These are phyloP conservation scores for Immersiella caudata DNA, from an alignment of 495 filamentous ascomycete genomes.

Conservation along the genomic window DNA sequence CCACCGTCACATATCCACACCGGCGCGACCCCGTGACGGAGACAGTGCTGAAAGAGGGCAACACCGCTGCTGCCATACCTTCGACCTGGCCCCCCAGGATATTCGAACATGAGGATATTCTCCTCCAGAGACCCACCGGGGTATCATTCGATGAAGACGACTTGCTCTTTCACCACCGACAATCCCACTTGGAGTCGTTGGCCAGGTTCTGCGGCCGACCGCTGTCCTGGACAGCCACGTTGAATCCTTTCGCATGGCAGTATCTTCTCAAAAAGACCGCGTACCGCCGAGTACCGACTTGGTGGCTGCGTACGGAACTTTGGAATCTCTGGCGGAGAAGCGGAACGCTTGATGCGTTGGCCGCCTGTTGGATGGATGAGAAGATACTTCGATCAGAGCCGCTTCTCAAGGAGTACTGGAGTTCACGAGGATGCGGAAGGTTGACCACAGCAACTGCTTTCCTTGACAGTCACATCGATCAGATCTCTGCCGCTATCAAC, in stretches of 20 bases:
- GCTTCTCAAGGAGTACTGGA: slow-evolving; percentile 61
- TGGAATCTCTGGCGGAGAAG: slow-evolving; percentile 68
- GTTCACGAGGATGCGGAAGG: slow-evolving; percentile 56
- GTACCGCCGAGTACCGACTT: slow-evolving; percentile 49
- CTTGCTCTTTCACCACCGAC: slow-evolving; percentile 30
- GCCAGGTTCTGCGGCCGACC: slow-evolving; percentile 13
- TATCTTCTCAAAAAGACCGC: slow-evolving; percentile 23
- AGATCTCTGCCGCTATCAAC: slow-evolving; percentile 63
- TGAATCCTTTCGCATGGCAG: slow-evolving; percentile 25
- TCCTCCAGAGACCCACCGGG: slow-evolving; percentile 27
- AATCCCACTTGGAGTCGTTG: slow-evolving; percentile 17
- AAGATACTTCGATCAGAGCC: slow-evolving; percentile 58
- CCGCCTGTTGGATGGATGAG: slow-evolving; percentile 66
- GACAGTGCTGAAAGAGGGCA: slow-evolving; percentile 25
- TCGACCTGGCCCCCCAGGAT: slow-evolving; percentile 19
- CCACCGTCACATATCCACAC: slow-evolving; percentile 31
- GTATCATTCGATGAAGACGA: slow-evolving; percentile 32
- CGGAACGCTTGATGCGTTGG: slow-evolving; percentile 61
- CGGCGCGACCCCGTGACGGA: slow-evolving; percentile 31
- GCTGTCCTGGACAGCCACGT: slow-evolving; percentile 4
- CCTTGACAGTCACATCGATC: slow-evolving; percentile 58
- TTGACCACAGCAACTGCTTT: slow-evolving; percentile 58
- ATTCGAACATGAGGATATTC: slow-evolving; percentile 30
- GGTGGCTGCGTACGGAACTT: slow-evolving; percentile 60
- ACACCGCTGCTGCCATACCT: neutral